Conservation (phyloP, 306 rosid genomes). For the Corylus heterophylla region DNA sequence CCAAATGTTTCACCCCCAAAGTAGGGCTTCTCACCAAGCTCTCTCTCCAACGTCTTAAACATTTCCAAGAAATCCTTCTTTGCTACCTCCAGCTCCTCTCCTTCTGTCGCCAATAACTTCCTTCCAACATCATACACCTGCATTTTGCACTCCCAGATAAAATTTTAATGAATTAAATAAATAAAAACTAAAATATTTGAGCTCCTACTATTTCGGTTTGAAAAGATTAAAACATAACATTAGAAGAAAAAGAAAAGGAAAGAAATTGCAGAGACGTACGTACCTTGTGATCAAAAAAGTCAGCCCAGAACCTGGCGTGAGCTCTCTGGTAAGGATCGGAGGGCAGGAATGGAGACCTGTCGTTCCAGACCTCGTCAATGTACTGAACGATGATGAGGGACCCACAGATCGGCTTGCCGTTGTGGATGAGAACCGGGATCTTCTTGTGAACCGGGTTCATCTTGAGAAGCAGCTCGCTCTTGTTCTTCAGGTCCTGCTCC, state of each 20-base stretch:
- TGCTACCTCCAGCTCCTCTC: slow-evolving; percentile 36
- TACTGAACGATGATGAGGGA: too few species aligned
- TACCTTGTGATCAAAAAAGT: slow-evolving; percentile 38
- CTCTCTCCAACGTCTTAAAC: slow-evolving; percentile 34
- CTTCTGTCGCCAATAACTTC: slow-evolving; percentile 27
- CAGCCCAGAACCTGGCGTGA: slow-evolving; percentile 38
- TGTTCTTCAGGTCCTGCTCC: background rate
- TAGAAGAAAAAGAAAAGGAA: background rate
- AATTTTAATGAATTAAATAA: background rate
- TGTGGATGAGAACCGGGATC: too few species aligned
- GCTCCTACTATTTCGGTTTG: too few species aligned
- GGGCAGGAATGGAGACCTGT: slow-evolving; percentile 23
- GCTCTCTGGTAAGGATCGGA: slow-evolving; percentile 33
- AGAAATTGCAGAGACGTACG: background rate
- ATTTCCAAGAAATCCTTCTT: slow-evolving; percentile 37
- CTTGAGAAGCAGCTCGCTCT: too few species aligned
- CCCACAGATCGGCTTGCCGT: too few species aligned
- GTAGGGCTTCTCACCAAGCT: slow-evolving; percentile 33
- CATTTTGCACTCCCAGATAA: too few species aligned
- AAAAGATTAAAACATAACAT: background rate
- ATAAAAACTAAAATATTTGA: too few species aligned
- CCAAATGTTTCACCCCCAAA: slow-evolving; percentile 46
- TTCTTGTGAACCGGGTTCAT: too few species aligned
- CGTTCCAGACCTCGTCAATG: slow-evolving; percentile 46
- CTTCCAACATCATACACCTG: background rate